A percentile compares a stretch with the other conserved stretches of the same genome.
These are phyloP conservation scores for Fremontodendron californicum DNA, from an alignment of 345 rosid genomes.

Conservation along the genomic window DNA sequence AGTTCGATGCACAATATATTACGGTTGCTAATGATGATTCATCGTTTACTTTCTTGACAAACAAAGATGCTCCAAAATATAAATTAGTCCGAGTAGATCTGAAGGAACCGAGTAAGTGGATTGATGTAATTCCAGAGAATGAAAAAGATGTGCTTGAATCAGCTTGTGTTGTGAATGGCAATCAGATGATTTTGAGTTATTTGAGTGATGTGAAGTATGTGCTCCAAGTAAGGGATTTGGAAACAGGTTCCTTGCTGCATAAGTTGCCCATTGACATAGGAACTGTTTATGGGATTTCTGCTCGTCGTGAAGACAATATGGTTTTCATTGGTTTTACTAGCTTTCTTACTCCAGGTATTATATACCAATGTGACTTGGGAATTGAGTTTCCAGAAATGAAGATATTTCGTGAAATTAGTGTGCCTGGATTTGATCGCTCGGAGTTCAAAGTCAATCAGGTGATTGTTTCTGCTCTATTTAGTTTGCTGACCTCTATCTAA, in stretches of 20 bases:
- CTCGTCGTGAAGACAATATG: conserved; percentile 52
- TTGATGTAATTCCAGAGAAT: conserved; percentile 63
- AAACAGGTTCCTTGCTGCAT: conserved; percentile 69
- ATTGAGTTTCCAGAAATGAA: conserved; percentile 51
- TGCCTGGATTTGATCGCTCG: conserved; percentile 73
- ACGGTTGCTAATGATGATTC: conserved; percentile 70
- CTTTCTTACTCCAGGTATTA: conserved; percentile 84
- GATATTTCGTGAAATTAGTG: conserved; percentile 68
- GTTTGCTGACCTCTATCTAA: not conserved
- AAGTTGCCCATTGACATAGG: conserved; percentile 81
- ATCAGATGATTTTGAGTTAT: conserved; percentile 72
- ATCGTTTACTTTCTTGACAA: conserved; percentile 68
- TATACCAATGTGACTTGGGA: conserved; percentile 67
- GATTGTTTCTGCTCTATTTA: not conserved
- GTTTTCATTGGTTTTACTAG: conserved; percentile 70
- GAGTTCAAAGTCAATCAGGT: conserved; percentile 82
- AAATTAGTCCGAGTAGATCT: conserved; percentile 78
- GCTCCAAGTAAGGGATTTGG: conserved; percentile 75
- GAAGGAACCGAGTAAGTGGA: conserved; percentile 69
- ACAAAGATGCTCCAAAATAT: conserved; percentile 80
- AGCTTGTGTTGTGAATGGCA: conserved; percentile 58
- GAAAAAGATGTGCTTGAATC: conserved; percentile 80
- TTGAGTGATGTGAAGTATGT: conserved; percentile 82
- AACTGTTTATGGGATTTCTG: conserved; percentile 55
- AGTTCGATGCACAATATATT: conserved; percentile 58